Conservation (phyloP, 2,329 filamentous ascomycete species). For the Chaetomium sp. region DNA sequence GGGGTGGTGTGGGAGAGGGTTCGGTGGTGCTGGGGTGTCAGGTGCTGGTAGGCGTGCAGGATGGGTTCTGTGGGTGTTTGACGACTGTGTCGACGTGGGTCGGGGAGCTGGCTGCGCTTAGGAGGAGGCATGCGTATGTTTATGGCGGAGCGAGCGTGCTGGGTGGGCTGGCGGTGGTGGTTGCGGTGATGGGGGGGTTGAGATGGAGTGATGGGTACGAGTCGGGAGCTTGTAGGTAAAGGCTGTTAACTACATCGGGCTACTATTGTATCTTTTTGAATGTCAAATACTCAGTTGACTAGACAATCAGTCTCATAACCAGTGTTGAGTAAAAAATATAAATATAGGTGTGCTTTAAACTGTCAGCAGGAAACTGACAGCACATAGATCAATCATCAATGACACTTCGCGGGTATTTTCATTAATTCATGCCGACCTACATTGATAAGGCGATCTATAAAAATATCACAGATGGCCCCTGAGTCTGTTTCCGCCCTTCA, state of each 20-base stretch:
- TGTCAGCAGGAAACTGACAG: too few relatives aligned
- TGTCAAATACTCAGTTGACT: background rate
- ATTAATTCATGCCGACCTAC: too few relatives aligned
- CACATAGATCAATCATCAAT: too few relatives aligned
- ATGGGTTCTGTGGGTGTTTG: conserved; percentile 68
- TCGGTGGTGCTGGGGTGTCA: conserved; percentile 62
- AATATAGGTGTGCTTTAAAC: too few relatives aligned
- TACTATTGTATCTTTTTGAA: background rate
- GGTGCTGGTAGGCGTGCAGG: conserved; percentile 62
- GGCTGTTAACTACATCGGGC: background rate
- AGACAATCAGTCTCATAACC: background rate
- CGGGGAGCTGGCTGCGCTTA: conserved; percentile 58
- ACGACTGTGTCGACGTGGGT: conserved; percentile 71
- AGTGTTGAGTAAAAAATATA: background rate
- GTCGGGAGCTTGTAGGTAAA: conserved; percentile 33
- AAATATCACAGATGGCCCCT: too few relatives aligned
- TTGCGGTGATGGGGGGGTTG: conserved; percentile 74
- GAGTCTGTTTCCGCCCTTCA: too few relatives aligned
- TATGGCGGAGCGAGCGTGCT: conserved; percentile 67
- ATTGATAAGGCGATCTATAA: too few relatives aligned
- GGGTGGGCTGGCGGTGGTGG: conserved; percentile 59
- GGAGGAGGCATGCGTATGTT: conserved; percentile 59
- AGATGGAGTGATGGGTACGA: conserved; percentile 66
- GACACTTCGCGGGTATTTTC: too few relatives aligned
- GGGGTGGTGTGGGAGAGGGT: conserved; percentile 37